A percentile compares a stretch with the other conserved stretches of the same genome.
Conservation (phyloP, 495 filamentous ascomycete species). For the Annulohypoxylon maeteangense region DNA sequence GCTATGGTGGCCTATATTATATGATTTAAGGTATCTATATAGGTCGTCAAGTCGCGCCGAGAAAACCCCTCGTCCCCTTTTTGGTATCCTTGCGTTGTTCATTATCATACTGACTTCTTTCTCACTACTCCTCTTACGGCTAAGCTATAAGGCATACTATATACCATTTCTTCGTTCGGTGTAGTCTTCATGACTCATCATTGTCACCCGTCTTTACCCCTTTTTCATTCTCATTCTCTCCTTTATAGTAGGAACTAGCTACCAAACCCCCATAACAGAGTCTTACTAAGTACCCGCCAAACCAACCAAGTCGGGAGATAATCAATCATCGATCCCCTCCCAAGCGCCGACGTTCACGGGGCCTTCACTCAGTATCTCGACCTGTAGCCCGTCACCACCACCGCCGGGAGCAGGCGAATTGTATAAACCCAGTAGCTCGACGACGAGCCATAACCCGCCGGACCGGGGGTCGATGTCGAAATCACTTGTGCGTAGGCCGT, state of each 20-base stretch:
- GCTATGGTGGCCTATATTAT: background rate
- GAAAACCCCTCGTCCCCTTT: background rate
- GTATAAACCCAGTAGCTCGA: constrained; percentile 72
- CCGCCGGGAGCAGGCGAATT: constrained; percentile 49
- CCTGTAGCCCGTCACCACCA: constrained; percentile 66
- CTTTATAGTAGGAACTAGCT: too few species aligned
- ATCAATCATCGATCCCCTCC: constrained; percentile 56
- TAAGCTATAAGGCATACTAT: background rate
- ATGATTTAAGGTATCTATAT: background rate
- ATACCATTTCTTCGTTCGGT: background rate
- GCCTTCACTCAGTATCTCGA: constrained; percentile 77
- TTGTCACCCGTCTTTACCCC: background rate
- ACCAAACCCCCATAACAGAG: too few species aligned
- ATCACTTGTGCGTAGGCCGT: constrained; percentile 74
- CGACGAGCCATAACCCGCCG: constrained; percentile 77
- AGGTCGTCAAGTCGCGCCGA: background rate
- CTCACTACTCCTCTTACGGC: background rate
- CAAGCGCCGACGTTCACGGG: constrained; percentile 68
- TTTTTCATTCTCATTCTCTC: background rate
- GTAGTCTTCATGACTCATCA: background rate
- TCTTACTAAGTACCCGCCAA: too few species aligned
- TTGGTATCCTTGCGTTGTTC: background rate
- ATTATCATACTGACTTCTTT: background rate
- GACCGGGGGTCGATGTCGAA: constrained; percentile 71
- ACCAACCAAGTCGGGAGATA: background rate